Evolutionary conservation across 805 yeast genomes (phyloP), one percentile per base, ranked within the genome.

Genomic region (Ogataea siamensis): DNA sequence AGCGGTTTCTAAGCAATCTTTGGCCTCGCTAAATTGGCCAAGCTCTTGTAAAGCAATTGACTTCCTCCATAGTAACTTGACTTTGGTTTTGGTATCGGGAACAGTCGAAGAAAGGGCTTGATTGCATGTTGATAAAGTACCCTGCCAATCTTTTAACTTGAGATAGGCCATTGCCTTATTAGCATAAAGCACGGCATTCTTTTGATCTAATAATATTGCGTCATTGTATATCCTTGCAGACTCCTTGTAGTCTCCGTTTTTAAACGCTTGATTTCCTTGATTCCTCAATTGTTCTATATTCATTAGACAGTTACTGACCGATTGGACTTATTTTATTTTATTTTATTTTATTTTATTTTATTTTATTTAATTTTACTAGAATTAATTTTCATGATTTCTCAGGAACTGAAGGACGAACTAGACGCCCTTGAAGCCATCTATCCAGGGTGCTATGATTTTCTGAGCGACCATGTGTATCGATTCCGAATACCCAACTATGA

Each of bases 391-490:
- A 51, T 48, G 38, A 61, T 54, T n/a, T 57, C 65, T 1, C 74
- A 74, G 43, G 83, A 80, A 22, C 62, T 83, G 5, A 55, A 55
- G 14, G 93, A 87, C 38, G 99, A 91, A 54, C 61, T 87, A 13
- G 79, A 75, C 26, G 91, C 96, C 9, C 78, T 91, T 8, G 83
- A 86, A 39, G 93, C 96, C 3, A 91, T 93, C 9, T 91, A 78
- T 54, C 96, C 95, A 1, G 84, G 71, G 11, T 68, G 77, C 27
- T 57, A 78, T 23, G 60, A 62, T 3, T 51, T 49, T 17, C 36
- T 71, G 6, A 69, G 62, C 3, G 63, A 68, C 0, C 62, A 62
- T 12, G 55, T 72, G 3, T 68, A 68, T 42, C 73, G 73, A 30
- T 66, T 83, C 10, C 62, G 63, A 17, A 60, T 77, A 1, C 87